Percentiles rank a stretch among this genome's conserved stretches.
These are phyloP conservation scores for Fistulifera pelliculosa DNA, from an alignment of 108 stramenopile genomes.

Conservation along the genomic window DNA sequence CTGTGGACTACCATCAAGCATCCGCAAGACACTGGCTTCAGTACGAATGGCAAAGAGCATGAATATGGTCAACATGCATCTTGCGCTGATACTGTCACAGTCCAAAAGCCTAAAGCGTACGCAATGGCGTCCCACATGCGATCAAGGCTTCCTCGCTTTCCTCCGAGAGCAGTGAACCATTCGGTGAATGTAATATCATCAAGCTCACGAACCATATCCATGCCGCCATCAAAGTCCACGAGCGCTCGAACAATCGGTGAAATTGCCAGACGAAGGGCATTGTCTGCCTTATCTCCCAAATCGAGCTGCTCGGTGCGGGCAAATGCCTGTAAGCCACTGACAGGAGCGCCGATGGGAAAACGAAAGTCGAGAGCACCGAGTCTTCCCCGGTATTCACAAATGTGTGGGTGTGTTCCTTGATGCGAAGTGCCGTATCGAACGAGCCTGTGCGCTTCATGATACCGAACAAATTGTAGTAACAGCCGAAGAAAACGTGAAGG, in stretches of 20 bases:
- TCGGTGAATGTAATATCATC: slow-evolving; percentile 95
- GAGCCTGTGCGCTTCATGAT: slow-evolving; percentile 93
- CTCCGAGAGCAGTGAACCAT: slow-evolving; percentile 91
- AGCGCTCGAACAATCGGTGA: slow-evolving; percentile 92
- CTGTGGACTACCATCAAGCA: slow-evolving; percentile 92
- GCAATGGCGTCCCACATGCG: slow-evolving; percentile 98
- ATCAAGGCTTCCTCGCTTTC: slow-evolving; percentile 80
- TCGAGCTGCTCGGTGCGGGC: slow-evolving; percentile 84
- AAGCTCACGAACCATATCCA: slow-evolving; percentile 93
- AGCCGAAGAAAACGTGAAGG: slow-evolving; percentile 95
- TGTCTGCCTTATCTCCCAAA: slow-evolving; percentile 83
- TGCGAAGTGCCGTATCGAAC: slow-evolving; percentile 79
- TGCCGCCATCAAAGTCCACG: slow-evolving; percentile 92
- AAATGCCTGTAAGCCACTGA: slow-evolving; percentile 88
- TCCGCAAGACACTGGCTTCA: slow-evolving; percentile 91
- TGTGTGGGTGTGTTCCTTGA: slow-evolving; percentile 92
- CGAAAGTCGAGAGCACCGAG: slow-evolving; percentile 85
- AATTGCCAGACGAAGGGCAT: slow-evolving; percentile 84
- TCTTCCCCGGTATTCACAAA: slow-evolving; percentile 91
- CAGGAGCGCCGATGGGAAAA: slow-evolving; percentile 93
- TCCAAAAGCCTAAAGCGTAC: slow-evolving; percentile 95
- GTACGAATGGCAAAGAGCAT: slow-evolving; percentile 94
- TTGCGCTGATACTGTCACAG: slow-evolving; percentile 91
- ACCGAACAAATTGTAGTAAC: slow-evolving; percentile 97
- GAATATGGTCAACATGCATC: slow-evolving; percentile 97